phyloP scores from a whole-genome alignment of 768 basidiomycete species.

The Podaxis pistillaris region DNA sequence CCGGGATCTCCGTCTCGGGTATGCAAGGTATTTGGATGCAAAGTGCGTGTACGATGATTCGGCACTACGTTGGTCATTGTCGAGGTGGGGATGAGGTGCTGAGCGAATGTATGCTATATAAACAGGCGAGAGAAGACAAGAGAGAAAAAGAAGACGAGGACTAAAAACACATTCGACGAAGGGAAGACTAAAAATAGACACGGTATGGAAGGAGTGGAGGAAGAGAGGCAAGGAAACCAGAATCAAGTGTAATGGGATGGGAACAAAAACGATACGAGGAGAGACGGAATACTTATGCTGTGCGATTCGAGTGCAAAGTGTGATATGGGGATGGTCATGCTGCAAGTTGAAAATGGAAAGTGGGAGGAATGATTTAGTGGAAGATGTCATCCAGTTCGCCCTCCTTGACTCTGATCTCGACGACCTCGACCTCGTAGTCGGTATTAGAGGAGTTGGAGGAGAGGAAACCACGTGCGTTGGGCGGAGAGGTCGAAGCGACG shows the following conservation, averaged over 20 bases:
- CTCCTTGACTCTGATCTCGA: conserved; percentile 81
- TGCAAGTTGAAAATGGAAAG: background rate
- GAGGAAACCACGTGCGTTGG: conserved; percentile 62
- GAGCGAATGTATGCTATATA: background rate
- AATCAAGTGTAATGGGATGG: background rate
- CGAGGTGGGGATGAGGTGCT: background rate
- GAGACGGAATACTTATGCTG: background rate
- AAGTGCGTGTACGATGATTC: background rate
- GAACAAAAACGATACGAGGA: background rate
- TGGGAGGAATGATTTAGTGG: conserved; percentile 36
- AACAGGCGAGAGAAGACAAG: background rate
- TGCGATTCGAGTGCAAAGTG: background rate
- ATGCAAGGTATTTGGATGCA: background rate
- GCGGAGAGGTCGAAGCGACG: conserved; percentile 81
- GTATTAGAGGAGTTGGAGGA: conserved; percentile 64
- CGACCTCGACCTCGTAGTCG: conserved; percentile 84
- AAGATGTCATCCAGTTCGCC: conserved; percentile 78
- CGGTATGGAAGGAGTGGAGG: background rate
- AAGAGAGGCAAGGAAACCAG: background rate
- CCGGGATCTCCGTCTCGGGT: background rate
- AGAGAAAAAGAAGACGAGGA: background rate
- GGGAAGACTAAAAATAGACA: conserved; percentile 2
- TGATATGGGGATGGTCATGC: background rate
- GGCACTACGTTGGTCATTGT: background rate
- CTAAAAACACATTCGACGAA: conserved; percentile 3